Percentiles rank a stretch among this genome's conserved stretches.
These are phyloP conservation scores for Mallotus nudiflorus DNA, from an alignment of 345 rosid species.

Conservation along the genomic window DNA sequence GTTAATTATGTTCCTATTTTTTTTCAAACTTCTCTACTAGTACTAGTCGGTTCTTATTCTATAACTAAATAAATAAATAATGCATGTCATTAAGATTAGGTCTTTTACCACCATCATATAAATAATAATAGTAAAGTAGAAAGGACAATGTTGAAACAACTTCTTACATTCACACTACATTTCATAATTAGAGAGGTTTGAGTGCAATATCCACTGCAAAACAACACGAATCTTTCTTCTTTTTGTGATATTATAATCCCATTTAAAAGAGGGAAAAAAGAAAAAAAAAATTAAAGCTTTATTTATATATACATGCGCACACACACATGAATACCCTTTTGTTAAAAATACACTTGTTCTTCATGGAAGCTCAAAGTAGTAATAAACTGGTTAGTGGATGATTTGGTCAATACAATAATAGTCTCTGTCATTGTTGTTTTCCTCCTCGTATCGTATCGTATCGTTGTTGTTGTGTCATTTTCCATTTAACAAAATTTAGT, in stretches of 20 bases:
- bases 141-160: neutral
- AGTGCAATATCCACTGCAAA: no score
- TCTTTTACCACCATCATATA: constrained; percentile 10
- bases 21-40: no score
- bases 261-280: no score
- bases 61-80: constrained; percentile 26
- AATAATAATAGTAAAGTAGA: neutral
- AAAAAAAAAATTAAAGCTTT: no score
- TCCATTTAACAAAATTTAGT: neutral
- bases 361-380: neutral
- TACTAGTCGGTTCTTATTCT: constrained; percentile 46
- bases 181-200: no score
- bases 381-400: neutral
- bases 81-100: constrained; percentile 28
- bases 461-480: neutral
- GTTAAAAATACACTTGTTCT: no score
- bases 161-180: constrained; percentile 24
- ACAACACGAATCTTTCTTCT: no score
- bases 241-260: no score
- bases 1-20: constrained; percentile 7
- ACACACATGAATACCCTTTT: no score
- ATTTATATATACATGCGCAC: no score
- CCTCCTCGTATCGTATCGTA: constrained; percentile 9
- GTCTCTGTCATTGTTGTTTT: constrained; percentile 14
- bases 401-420: constrained; percentile 5